These are phyloP conservation scores for Catharanthus roseus DNA, from an alignment of 257 asterid species.

Conservation along the genomic window DNA sequence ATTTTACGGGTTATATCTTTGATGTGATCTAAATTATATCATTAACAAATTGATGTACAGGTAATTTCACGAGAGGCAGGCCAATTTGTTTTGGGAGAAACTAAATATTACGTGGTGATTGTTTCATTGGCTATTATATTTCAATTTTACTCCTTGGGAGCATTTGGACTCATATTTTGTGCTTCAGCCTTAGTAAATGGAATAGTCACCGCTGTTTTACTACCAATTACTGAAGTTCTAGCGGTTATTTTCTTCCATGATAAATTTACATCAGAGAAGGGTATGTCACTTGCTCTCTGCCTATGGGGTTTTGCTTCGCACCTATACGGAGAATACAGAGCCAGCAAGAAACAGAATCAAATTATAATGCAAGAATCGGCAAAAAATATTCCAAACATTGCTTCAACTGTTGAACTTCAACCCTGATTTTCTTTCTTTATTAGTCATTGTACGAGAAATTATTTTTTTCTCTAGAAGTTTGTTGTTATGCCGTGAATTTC, in stretches of 20 bases:
- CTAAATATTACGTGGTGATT: not conserved
- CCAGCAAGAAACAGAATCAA: not conserved
- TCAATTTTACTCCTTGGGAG: constrained; percentile 5
- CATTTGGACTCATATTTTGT: not conserved
- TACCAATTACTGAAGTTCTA: constrained; percentile 10
- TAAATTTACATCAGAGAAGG: constrained; percentile 21
- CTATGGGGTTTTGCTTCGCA: constrained; percentile 32
- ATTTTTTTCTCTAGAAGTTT: too few relatives aligned
- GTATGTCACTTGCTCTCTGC: constrained; percentile 24
- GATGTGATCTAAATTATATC: too few relatives aligned
- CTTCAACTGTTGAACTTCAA: too few relatives aligned
- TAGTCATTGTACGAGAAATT: too few relatives aligned
- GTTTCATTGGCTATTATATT: not conserved
- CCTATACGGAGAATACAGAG: constrained; percentile 25
- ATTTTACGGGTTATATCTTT: too few relatives aligned
- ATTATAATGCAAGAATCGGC: not conserved
- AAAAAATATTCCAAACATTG: not conserved
- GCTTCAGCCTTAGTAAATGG: too few relatives aligned
- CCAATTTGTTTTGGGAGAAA: not conserved
- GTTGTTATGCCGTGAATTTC: too few relatives aligned
- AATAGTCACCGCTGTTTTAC: too few relatives aligned
- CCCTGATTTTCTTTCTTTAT: too few relatives aligned
- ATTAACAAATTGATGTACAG: not conserved
- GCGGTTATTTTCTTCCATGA: constrained; percentile 18
- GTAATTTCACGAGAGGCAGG: constrained; percentile 10